Base-by-base conservation (phyloP, 768 basidiomycete genomes). In the Tylopilus balloui region DNA sequence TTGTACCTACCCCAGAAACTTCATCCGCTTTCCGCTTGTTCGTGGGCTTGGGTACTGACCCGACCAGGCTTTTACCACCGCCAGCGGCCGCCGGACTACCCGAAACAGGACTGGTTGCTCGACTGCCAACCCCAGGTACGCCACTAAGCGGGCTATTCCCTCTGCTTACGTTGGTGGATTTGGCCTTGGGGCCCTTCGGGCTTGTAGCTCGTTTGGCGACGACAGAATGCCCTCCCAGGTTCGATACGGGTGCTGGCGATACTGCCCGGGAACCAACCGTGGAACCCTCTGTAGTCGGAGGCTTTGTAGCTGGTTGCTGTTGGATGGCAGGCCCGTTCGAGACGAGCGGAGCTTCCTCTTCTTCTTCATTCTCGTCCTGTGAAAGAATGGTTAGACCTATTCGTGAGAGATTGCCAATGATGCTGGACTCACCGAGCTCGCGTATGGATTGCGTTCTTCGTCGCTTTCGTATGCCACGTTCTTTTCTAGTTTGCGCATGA, bases 121-220 rank as follows among this genome's bases (percentile, higher is more conserved):
- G 78, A 52, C 81, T 81, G 15, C 73, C 74, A 24, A 60, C 59
- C 14, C 63, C 62, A n/a, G 62, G 67, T 20, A 50, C 64, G 2
- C 61, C 66, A 31, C 58, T 57, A 7, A 84, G 69, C 10, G 86
- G 84, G 60, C 82, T 86, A 45, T 72, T 76, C 14, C 76, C 81
- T 51, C 84, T 73, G 60, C 78, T 83, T 21, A 54, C 62, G 37
- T 54, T 67, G 38, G 67, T 63, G 11, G 75, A 53, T 57, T 80
- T 84, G 9, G 71, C 70, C 63, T 86, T 88, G 3, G 80, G 78
- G 10, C 68, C 72, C 58, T 87, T 88, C 4, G 89, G 90, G 53
- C 88, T 90, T 1, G 88, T 91, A 4, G 90, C 90, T 15, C 90
- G 81, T 68, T 86, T 86, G 2, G 90, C 90, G 14, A 93, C 79